Conservation (phyloP, 2,329 filamentous ascomycete species). For the Cladosporium sp. region DNA sequence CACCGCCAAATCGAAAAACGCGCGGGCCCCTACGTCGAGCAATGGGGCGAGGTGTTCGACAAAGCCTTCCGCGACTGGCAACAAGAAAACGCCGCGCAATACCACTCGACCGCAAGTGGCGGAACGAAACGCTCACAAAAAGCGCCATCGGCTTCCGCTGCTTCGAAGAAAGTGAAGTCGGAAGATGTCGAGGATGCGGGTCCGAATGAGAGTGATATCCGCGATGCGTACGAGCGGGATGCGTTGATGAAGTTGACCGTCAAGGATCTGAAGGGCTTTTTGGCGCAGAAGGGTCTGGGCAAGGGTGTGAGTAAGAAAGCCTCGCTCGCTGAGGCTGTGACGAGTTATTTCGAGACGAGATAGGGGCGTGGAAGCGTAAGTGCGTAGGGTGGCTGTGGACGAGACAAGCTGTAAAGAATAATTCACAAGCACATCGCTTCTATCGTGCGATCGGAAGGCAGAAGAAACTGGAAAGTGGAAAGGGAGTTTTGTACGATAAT, state of each 20-base stretch:
- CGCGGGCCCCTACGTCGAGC: constrained; percentile 69
- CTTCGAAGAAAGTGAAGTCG: constrained; percentile 39
- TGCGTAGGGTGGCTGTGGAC: neutral
- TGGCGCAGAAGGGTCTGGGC: constrained; percentile 24
- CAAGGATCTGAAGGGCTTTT: constrained; percentile 30
- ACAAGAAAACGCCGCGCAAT: constrained; percentile 26
- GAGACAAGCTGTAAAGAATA: too few species aligned
- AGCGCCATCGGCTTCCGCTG: constrained; percentile 15
- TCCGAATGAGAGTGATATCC: constrained; percentile 43
- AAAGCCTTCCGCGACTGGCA: constrained; percentile 48
- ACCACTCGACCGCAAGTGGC: constrained; percentile 40
- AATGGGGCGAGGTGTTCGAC: constrained; percentile 69
- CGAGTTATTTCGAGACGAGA: constrained; percentile 33
- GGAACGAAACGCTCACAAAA: constrained; percentile 40
- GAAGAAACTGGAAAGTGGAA: too few species aligned
- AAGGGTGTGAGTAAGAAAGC: constrained; percentile 28
- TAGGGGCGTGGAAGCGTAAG: neutral
- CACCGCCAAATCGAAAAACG: constrained; percentile 87
- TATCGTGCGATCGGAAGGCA: too few species aligned
- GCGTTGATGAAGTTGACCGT: constrained; percentile 38
- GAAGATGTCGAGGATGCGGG: constrained; percentile 25
- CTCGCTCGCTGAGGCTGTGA: constrained; percentile 32
- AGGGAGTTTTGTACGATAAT: too few species aligned
- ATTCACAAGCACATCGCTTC: too few species aligned
- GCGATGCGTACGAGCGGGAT: constrained; percentile 38